Base-by-base conservation (phyloP, 2,329 filamentous ascomycete genomes). In the Alternaria infectoria region DNA sequence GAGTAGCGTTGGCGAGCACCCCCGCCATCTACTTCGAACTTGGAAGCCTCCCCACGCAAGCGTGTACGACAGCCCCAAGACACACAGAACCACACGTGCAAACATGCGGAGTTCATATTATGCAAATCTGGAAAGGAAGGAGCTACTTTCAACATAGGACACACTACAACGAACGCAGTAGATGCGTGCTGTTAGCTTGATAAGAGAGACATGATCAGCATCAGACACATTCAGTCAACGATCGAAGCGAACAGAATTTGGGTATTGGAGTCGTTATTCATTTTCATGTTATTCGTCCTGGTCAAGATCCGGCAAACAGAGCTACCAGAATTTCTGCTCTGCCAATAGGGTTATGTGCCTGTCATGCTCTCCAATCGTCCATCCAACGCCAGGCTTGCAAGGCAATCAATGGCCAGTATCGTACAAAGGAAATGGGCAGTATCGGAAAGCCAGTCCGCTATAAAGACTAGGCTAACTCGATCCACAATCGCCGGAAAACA, bases 361-460 rank as follows among this genome's bases (percentile, higher is more conserved):
- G n/a, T n/a, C n/a, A n/a, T n/a, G n/a, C n/a, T n/a, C n/a, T 64
- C 54, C 69, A 67, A 65, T 65, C 19, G 30, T 68, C 59, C 70
- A 47, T 65, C 63, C 62, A 69, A 69, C 68, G 67, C 68, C 68
- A 67, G 61, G 63, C 57, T 45, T 65, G 54, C 66, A 59, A 63
- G 59, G 57, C 59, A 57, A 54, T 57, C 56, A 64, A 59, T 23
- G 61, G 65, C 57, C 58, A 67, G 49, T 52, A 67, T 60, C 66
- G 57, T 69, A 64, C 57, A 57, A 60, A 50, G 6, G 45, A 50
- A 50, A 55, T 23, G 45, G 23, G 57, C 46, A 54, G 50, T 30
- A 51, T 43, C 56, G 61, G 23, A 44, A 56, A 25, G 46, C 49
- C 15, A 61, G 50, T 58, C n/a, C 7, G 49, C 30, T 13, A 44